Percentiles rank a stretch among this genome's conserved stretches.
phyloP scores from a whole-genome alignment of 2,329 filamentous ascomycete genomes.

The Ilyonectria sp. region DNA sequence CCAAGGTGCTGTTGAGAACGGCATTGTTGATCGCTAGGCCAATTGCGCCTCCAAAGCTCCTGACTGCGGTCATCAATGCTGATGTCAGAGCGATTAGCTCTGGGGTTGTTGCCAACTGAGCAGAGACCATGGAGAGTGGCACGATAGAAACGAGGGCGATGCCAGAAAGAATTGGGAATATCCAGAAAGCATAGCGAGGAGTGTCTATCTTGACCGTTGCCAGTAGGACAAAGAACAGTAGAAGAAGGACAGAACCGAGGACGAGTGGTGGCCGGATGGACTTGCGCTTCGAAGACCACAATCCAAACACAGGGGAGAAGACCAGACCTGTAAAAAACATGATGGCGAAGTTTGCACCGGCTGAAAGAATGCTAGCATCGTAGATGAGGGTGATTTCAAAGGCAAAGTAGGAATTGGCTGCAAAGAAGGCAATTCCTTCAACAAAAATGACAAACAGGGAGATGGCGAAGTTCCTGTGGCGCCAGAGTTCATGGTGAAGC shows the following conservation, averaged over 20 bases:
- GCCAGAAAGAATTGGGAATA: neutral
- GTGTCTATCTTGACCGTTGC: neutral
- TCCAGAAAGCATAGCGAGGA: neutral
- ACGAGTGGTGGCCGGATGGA: neutral
- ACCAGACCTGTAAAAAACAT: neutral
- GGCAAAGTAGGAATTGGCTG: neutral
- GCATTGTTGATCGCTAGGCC: conserved; percentile 9
- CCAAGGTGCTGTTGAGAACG: conserved; percentile 8
- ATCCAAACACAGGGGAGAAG: neutral
- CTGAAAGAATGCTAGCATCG: neutral
- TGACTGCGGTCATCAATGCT: neutral
- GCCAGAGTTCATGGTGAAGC: conserved; percentile 17
- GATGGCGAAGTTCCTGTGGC: conserved; percentile 12
- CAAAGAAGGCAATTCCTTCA: conserved; percentile 17
- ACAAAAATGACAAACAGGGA: conserved; percentile 10
- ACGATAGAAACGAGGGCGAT: neutral
- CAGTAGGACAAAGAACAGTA: neutral
- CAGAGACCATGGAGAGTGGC: conserved; percentile 6
- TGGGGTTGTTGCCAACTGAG: conserved; percentile 4
- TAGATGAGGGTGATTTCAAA: neutral
- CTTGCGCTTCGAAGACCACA: neutral
- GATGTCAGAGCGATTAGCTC: conserved; percentile 8
- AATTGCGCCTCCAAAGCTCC: conserved; percentile 1
- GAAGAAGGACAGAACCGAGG: neutral
- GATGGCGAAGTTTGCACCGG: no score